Evolutionary conservation across 1,139 yeast species (phyloP).

Genomic region (Ogataea hybrid): DNA sequence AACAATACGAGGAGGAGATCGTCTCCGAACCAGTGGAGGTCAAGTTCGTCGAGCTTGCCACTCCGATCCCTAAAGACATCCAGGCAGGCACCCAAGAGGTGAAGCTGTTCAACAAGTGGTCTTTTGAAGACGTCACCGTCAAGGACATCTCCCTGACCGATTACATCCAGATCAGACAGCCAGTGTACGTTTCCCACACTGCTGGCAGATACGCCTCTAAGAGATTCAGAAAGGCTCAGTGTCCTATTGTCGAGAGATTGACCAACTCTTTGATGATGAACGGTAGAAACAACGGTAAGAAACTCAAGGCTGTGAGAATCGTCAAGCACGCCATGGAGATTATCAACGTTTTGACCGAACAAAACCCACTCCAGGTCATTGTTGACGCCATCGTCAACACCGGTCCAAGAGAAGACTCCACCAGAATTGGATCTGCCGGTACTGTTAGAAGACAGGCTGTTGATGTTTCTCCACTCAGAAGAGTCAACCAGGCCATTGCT

Average conservation of each 20-base stretch:
- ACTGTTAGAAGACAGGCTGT: conserved; percentile 99
- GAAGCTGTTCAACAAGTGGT: conserved; percentile 99
- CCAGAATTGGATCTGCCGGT: conserved; percentile 99
- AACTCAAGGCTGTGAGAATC: conserved; percentile 99
- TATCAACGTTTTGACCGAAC: conserved; percentile 96
- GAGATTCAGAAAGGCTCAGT: conserved; percentile 99
- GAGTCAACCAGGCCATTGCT: conserved; percentile 99
- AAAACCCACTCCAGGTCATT: conserved; percentile 98
- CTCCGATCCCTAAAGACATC: conserved; percentile 95
- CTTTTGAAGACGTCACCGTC: conserved; percentile 95
- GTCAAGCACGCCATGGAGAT: conserved; percentile 99
- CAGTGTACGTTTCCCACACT: conserved; percentile 98
- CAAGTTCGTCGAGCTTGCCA: conserved; percentile 83
- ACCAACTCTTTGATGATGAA: conserved; percentile 99
- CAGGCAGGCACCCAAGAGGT: conserved; percentile 96
- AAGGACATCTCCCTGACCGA: conserved; percentile 98
- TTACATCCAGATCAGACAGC: conserved; percentile 96
- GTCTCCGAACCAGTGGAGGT: conserved; percentile 65
- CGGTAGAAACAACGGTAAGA: conserved; percentile 99
- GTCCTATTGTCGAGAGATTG: conserved; percentile 99
- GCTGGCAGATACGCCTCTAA: conserved; percentile 99
- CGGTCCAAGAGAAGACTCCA: conserved; percentile 99
- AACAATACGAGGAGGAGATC: conserved; percentile 58
- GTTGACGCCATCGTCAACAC: conserved; percentile 99
- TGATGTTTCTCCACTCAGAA: conserved; percentile 99